Percentiles rank a stretch among this genome's conserved stretches.
phyloP scores from a whole-genome alignment of 2,329 filamentous ascomycete species.

The Taxawa tesnikishii region DNA sequence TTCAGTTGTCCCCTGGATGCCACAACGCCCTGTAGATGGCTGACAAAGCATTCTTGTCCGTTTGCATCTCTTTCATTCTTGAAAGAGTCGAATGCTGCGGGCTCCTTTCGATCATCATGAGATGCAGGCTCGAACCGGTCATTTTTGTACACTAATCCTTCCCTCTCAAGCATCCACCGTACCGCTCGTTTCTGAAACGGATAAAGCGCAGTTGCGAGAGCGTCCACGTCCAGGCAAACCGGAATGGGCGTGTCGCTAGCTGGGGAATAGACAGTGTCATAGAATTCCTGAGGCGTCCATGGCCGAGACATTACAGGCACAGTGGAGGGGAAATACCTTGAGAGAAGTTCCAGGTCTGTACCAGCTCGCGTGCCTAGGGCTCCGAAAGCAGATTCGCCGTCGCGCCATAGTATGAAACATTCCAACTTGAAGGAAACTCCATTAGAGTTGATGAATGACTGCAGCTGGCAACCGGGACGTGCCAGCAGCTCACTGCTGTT shows the following conservation, averaged over 20 bases:
- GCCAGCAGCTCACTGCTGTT: conserved; percentile 2
- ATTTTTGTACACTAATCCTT: conserved; percentile 41
- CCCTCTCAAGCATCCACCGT: conserved; percentile 56
- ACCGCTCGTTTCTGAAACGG: conserved; percentile 62
- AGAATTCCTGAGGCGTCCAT: conserved; percentile 49
- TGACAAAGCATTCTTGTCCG: conserved; percentile 41
- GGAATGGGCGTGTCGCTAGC: conserved; percentile 21
- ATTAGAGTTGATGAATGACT: conserved; percentile 1
- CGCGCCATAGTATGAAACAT: conserved; percentile 15
- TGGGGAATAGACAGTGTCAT: conserved; percentile 55
- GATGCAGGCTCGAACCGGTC: conserved; percentile 1
- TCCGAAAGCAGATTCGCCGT: conserved; percentile 18
- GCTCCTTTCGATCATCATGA: conserved; percentile 8
- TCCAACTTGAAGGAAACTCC: conserved; percentile 3
- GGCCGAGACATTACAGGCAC: conserved; percentile 9
- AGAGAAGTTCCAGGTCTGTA: conserved; percentile 11
- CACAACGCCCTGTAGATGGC: conserved; percentile 50
- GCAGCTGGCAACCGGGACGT: conserved; percentile 2
- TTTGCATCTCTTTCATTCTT: conserved; percentile 29
- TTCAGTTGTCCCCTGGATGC: conserved; percentile 20
- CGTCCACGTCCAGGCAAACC: conserved; percentile 6
- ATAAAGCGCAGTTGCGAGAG: conserved; percentile 37
- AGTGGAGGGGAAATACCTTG: conserved; percentile 13
- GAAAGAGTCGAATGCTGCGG: conserved; percentile 31
- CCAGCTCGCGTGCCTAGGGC: conserved; percentile 2